Conservation (phyloP, 23 red algal species). For the Cyanidiococcus yangmingshanensis region DNA sequence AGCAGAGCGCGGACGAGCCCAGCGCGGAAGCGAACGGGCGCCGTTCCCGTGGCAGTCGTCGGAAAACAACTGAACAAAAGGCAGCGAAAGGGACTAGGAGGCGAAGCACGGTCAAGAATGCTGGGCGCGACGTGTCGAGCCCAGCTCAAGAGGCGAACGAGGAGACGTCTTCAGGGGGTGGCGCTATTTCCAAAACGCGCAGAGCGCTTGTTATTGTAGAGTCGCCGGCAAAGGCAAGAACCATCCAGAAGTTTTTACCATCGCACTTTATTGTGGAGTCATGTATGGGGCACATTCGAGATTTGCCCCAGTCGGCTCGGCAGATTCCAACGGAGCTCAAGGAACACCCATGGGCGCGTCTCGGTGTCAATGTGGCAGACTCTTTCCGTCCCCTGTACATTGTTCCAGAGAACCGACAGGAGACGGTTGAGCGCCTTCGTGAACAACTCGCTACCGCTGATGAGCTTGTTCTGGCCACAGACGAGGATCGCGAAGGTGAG, state of each 20-base stretch:
- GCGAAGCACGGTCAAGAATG: not conserved
- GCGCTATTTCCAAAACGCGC: not conserved
- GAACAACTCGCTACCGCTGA: slow-evolving; percentile 31
- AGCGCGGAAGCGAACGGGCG: too few relatives aligned
- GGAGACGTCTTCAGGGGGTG: not conserved
- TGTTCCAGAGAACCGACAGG: slow-evolving; percentile 40
- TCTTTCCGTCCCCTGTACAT: slow-evolving; percentile 82
- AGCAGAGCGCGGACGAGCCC: too few relatives aligned
- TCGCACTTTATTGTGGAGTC: slow-evolving; percentile 51
- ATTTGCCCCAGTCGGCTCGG: slow-evolving; percentile 76
- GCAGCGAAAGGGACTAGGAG: not conserved
- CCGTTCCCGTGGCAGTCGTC: not conserved
- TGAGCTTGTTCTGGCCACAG: slow-evolving; percentile 84
- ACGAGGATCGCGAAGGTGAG: slow-evolving; percentile 97
- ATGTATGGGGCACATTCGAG: slow-evolving; percentile 86
- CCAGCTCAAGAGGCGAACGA: not conserved
- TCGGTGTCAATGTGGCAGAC: slow-evolving; percentile 85
- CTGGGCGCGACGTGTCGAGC: not conserved
- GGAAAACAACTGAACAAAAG: not conserved
- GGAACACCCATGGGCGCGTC: slow-evolving; percentile 58
- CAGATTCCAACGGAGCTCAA: slow-evolving; percentile 73
- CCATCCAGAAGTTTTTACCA: slow-evolving; percentile 74
- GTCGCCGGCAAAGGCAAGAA: slow-evolving; percentile 85
- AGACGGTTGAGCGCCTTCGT: slow-evolving; percentile 39
- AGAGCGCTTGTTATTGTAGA: slow-evolving; percentile 81